phyloP scores from a whole-genome alignment of 495 filamentous ascomycete species.

The Thermochaetoides thermophila region DNA sequence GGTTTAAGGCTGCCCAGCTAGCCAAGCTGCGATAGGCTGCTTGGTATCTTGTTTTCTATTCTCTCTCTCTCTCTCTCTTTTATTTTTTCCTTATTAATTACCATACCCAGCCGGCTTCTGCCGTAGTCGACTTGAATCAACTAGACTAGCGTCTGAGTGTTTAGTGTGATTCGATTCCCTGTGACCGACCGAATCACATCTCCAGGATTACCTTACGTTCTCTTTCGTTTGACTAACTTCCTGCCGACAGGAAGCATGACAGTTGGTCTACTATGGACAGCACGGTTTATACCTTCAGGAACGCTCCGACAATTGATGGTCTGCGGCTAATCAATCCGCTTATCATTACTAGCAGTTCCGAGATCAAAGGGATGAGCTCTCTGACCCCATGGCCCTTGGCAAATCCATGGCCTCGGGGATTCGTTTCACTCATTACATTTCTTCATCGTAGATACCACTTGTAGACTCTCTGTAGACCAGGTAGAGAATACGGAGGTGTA shows the following conservation, averaged over 20 bases:
- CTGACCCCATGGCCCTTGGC: constrained; percentile 38
- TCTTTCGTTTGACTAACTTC: too few species aligned
- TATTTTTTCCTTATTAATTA: too few species aligned
- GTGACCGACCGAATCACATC: not conserved
- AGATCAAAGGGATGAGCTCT: constrained; percentile 40
- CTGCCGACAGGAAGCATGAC: not conserved
- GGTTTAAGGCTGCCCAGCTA: constrained; percentile 77
- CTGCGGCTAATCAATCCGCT: constrained; percentile 36
- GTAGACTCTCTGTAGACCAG: too few species aligned
- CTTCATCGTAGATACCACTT: too few species aligned
- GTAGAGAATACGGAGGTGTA: too few species aligned
- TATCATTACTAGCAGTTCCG: constrained; percentile 38
- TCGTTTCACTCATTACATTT: constrained; percentile 45
- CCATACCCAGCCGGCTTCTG: too few species aligned
- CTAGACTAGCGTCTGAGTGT: not conserved
- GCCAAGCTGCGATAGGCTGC: constrained; percentile 20
- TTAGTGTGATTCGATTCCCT: not conserved
- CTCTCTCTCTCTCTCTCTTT: not conserved
- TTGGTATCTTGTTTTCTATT: not conserved
- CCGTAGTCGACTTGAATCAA: not conserved
- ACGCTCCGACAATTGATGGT: constrained; percentile 36
- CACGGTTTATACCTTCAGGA: not conserved
- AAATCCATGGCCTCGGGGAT: constrained; percentile 33
- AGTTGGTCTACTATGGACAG: not conserved
- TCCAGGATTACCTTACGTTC: too few species aligned